Conservation (phyloP, 768 basidiomycete species). For the Nidularia sp. region DNA sequence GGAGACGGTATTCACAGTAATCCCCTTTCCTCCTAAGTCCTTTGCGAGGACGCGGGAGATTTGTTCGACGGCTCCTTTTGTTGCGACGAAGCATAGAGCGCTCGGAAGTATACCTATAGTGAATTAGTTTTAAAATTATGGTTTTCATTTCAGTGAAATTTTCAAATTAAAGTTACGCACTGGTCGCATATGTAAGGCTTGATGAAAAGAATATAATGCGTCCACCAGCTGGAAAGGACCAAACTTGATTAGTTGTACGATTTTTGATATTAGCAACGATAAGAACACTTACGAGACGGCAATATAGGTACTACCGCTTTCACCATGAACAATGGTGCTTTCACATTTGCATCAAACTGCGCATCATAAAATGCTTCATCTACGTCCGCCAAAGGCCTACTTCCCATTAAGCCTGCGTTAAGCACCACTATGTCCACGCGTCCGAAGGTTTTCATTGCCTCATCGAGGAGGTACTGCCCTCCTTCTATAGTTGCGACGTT, state of each 20-base stretch:
- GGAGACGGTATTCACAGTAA: constrained; percentile 56
- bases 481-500: constrained; percentile 48
- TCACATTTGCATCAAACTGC: constrained; percentile 53
- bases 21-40: constrained; percentile 46
- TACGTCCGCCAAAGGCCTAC: constrained; percentile 40
- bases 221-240: constrained; percentile 33
- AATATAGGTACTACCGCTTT: constrained; percentile 41
- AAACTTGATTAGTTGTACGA: neutral
- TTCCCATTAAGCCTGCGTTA: constrained; percentile 57
- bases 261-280: neutral
- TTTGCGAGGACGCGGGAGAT: constrained; percentile 54
- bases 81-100: constrained; percentile 46
- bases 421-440: constrained; percentile 55
- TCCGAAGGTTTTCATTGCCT: constrained; percentile 44
- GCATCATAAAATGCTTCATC: constrained; percentile 50
- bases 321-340: constrained; percentile 53
- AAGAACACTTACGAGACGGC: constrained; percentile 31
- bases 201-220: constrained; percentile 57
- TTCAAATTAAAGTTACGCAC: constrained; percentile 13
- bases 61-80: constrained; percentile 61
- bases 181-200: constrained; percentile 38
- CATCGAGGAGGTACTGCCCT: constrained; percentile 40
- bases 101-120: constrained; percentile 36
- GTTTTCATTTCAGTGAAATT: neutral
- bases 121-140: neutral